phyloP scores from a whole-genome alignment of 345 rosid species.

The Salix dunnii region DNA sequence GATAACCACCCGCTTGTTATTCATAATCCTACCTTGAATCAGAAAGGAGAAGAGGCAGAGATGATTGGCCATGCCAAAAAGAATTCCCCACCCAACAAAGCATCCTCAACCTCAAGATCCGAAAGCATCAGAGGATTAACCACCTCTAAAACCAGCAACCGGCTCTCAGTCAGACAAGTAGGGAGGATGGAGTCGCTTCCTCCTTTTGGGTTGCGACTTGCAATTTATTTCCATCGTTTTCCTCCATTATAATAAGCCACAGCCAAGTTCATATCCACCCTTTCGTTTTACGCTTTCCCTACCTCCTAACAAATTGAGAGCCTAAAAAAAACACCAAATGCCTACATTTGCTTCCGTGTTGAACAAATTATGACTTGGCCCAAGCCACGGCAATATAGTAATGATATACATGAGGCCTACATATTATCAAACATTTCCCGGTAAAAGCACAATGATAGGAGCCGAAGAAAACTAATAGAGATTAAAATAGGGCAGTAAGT shows the following conservation, averaged over 20 bases:
- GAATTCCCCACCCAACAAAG: neutral
- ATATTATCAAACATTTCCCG: neutral
- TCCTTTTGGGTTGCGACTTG: neutral
- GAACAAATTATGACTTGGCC: too few relatives aligned
- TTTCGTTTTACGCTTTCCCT: too few relatives aligned
- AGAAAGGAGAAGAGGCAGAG: neutral
- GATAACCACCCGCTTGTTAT: too few relatives aligned
- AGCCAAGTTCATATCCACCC: too few relatives aligned
- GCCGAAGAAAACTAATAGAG: too few relatives aligned
- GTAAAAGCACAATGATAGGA: neutral
- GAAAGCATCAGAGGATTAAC: neutral
- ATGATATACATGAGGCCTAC: neutral
- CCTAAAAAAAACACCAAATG: too few relatives aligned
- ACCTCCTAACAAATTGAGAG: too few relatives aligned
- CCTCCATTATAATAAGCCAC: too few relatives aligned
- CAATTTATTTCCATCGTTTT: too few relatives aligned
- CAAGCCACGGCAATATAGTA: too few relatives aligned
- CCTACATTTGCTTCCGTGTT: too few relatives aligned
- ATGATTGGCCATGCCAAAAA: neutral
- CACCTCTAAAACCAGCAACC: neutral
- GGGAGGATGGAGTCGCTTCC: neutral
- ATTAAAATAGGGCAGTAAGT: neutral
- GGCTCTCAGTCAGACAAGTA: neutral
- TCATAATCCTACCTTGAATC: neutral
- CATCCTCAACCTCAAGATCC: neutral